Percentiles rank a stretch among this genome's conserved stretches.
These are phyloP conservation scores for Euphrasia confusa DNA, from an alignment of 257 asterid genomes.

Conservation along the genomic window DNA sequence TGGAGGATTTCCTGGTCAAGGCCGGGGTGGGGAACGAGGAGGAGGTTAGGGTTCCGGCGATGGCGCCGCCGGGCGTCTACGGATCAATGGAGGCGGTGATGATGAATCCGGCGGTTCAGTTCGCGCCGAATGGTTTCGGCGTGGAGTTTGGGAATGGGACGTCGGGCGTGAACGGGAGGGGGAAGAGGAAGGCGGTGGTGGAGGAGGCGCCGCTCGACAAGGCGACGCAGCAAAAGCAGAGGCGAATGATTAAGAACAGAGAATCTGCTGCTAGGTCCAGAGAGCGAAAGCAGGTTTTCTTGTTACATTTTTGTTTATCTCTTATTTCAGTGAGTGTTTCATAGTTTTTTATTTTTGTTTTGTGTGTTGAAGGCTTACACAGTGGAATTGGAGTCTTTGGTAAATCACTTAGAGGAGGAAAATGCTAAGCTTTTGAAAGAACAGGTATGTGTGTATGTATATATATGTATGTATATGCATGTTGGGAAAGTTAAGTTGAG, in stretches of 20 bases:
- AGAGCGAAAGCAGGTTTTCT: slow-evolving; percentile 83
- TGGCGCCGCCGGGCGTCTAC: slow-evolving; percentile 51
- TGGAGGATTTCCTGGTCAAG: slow-evolving; percentile 77
- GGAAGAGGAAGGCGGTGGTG: slow-evolving; percentile 72
- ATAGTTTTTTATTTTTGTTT: background rate
- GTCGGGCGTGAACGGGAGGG: slow-evolving; percentile 60
- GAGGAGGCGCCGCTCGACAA: slow-evolving; percentile 76
- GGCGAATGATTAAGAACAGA: slow-evolving; percentile 93
- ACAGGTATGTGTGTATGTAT: slow-evolving; percentile 41
- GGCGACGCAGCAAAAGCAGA: slow-evolving; percentile 96
- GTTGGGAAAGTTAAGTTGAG: background rate
- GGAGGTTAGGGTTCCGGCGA: slow-evolving; percentile 57
- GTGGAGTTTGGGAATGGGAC: slow-evolving; percentile 56
- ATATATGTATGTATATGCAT: background rate
- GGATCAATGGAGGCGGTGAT: slow-evolving; percentile 48
- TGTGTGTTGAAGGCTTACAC: slow-evolving; percentile 65
- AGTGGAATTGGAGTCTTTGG: slow-evolving; percentile 82
- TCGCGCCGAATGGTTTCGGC: slow-evolving; percentile 51
- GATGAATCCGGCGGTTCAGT: slow-evolving; percentile 45
- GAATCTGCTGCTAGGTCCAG: slow-evolving; percentile 98
- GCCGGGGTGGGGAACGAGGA: slow-evolving; percentile 88
- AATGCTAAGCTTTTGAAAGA: slow-evolving; percentile 67
- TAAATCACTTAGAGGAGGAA: slow-evolving; percentile 78
- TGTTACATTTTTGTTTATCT: background rate
- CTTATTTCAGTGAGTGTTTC: background rate